Conservation (phyloP, 2,329 filamentous ascomycete genomes). For the Calonectria ilicicola region DNA sequence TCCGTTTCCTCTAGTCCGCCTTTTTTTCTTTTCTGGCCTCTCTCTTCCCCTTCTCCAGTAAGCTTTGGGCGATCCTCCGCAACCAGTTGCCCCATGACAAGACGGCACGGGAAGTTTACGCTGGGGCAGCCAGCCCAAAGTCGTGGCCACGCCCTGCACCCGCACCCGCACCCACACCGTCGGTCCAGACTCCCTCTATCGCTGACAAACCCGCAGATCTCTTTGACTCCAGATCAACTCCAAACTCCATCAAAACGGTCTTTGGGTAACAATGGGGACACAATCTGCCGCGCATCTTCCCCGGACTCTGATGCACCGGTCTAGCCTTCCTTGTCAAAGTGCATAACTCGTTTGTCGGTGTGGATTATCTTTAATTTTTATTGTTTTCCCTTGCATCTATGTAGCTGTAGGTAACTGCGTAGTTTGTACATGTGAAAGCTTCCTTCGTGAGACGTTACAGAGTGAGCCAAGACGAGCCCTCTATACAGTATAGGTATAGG, state of each 20-base stretch:
- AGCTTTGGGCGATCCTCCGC: slow-evolving; percentile 18
- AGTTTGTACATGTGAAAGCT: slow-evolving; percentile 27
- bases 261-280: background rate
- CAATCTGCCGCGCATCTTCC: background rate
- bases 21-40: background rate
- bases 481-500: slow-evolving; percentile 30
- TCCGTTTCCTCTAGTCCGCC: background rate
- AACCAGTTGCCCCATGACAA: slow-evolving; percentile 16
- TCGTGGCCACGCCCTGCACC: background rate
- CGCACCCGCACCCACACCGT: background rate
- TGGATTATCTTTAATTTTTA: slow-evolving; percentile 21
- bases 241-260: slow-evolving; percentile 7
- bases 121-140: background rate
- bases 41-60: background rate
- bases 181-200: background rate
- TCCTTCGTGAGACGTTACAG: slow-evolving; percentile 25
- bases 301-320: background rate
- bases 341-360: background rate
- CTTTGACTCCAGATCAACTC: slow-evolving; percentile 6
- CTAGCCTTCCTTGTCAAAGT: slow-evolving; percentile 2
- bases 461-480: slow-evolving; percentile 19
- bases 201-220: background rate
- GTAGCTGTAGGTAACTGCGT: slow-evolving; percentile 29
- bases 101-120: slow-evolving; percentile 11
- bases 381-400: slow-evolving; percentile 25